A percentile compares a stretch with the other conserved stretches of the same genome.
Evolutionary conservation across 1,284 basidiomycete genomes (phyloP).

Genomic region (Vanrija sp.): DNA sequence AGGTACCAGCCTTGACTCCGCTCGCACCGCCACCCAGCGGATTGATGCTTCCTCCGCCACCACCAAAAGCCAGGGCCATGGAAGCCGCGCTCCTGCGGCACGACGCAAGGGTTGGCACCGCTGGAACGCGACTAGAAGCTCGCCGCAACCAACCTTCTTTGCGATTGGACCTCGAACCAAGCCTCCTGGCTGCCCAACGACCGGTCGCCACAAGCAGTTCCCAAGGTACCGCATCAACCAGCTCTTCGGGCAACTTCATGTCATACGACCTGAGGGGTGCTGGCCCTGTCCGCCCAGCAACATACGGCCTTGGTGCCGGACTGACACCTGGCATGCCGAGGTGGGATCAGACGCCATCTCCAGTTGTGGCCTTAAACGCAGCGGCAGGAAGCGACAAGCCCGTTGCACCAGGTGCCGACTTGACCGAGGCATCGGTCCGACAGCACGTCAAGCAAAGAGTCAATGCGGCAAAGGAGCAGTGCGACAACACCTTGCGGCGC

Average conservation of each 20-base stretch:
- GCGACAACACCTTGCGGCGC: conserved; percentile 88
- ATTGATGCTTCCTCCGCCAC: conserved; percentile 10
- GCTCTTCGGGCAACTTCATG: background rate
- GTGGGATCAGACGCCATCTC: conserved; percentile 47
- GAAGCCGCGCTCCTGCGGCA: background rate
- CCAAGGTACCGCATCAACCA: background rate
- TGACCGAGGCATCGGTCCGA: conserved; percentile 66
- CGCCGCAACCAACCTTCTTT: conserved; percentile 44
- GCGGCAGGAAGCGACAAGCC: conserved; percentile 15
- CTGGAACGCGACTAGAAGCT: conserved; percentile 29
- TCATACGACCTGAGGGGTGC: background rate
- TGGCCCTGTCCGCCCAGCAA: conserved; percentile 26
- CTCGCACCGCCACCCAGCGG: background rate
- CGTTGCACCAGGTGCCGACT: conserved; percentile 37
- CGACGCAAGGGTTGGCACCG: background rate
- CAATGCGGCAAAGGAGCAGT: conserved; percentile 88
- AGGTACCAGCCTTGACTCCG: background rate
- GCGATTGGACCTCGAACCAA: conserved; percentile 43
- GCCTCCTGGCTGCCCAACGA: conserved; percentile 20
- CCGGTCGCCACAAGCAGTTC: conserved; percentile 1
- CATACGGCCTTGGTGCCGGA: conserved; percentile 28
- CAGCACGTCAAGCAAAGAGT: conserved; percentile 90
- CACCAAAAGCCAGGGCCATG: conserved; percentile 6
- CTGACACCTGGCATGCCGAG: conserved; percentile 31
- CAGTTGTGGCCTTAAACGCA: conserved; percentile 23